These are phyloP conservation scores for Catenaria anguillulae DNA, from an alignment of 371 early-diverging fungal genomes.

Conservation along the genomic window DNA sequence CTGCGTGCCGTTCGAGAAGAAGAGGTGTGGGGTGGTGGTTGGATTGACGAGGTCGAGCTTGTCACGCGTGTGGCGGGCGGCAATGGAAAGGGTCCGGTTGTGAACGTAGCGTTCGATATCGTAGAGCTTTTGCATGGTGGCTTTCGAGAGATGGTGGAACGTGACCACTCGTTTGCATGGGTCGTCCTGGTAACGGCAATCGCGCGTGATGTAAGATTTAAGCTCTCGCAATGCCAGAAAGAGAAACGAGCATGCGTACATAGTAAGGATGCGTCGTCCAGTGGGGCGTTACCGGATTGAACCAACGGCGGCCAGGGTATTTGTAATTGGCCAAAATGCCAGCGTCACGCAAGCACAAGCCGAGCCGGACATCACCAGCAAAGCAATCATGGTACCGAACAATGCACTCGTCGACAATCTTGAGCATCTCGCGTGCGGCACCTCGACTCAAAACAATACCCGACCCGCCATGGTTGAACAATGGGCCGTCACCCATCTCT, in stretches of 20 bases:
- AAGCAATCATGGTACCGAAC: conserved; percentile 26
- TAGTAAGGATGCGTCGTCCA: not conserved
- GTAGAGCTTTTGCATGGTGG: conserved; percentile 26
- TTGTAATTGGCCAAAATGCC: conserved; percentile 17
- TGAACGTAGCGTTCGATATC: conserved; percentile 9
- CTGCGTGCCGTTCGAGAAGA: not conserved
- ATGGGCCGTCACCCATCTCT: conserved; percentile 24
- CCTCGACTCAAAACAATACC: conserved; percentile 30
- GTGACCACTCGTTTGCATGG: conserved; percentile 22
- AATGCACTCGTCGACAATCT: conserved; percentile 20
- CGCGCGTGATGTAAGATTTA: too few species aligned
- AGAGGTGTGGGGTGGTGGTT: too few species aligned
- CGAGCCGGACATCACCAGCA: conserved; percentile 34
- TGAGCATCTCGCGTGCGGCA: conserved; percentile 22
- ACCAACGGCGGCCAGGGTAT: not conserved
- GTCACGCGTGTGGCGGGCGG: not conserved
- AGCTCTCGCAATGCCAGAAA: not conserved
- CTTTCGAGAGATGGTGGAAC: conserved; percentile 28
- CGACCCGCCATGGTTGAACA: conserved; percentile 19
- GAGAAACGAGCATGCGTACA: not conserved
- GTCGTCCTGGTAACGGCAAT: too few species aligned
- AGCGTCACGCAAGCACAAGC: conserved; percentile 30
- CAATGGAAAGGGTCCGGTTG: not conserved
- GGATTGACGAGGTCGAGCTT: not conserved
- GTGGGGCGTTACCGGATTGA: conserved; percentile 2